Evolutionary conservation across 2,329 filamentous ascomycete species (phyloP), one percentile per base, ranked within the genome.

Genomic region (Leptographium procerum): DNA sequence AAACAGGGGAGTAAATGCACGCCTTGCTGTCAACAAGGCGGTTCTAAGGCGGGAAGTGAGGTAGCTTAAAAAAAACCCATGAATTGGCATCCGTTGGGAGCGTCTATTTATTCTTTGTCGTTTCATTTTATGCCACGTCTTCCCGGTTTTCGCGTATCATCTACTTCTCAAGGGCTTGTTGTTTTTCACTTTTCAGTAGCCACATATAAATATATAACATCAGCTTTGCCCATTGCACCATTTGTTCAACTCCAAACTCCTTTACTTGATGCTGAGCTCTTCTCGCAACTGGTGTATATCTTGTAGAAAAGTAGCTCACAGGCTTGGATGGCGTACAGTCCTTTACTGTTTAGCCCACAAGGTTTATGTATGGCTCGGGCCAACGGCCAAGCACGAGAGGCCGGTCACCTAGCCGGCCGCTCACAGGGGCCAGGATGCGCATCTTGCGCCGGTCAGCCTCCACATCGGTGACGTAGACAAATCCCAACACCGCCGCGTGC

Each of bases 381-480:
- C 89, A 96, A 59, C 77, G 83, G 10, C 89, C 91, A 84, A 88
- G 87, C 22, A 97, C 77, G 66, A 97, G 76, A 6, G 92, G 91
- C 67, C 86, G 80, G 64, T 87, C 83, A 0, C 89, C 90, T 60
- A 96, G 78, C 60, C 88, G 80, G 2, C 91, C 91, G 56, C 88
- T 88, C 61, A 96, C 84, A 1, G 94, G 94, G 22, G 89, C 86
- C 60, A 99, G 74, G 24, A 97, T 77, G 67, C 89, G 87, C 34
- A 96, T 77, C 69, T 88, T 88, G 64, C 84, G 84, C 70, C 88
- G 88, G 65, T 87, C 86, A 67, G 89, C 88, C 67, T 99, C 91
- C 4, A 97, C 89, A 61, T 96, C 89, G 1, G 89, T 87, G 19
- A 97, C 88, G 67, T 96, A 96, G 33, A 96, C 81, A 67, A 95